A percentile compares a stretch with the other conserved stretches of the same genome.
Evolutionary conservation across 108 stramenopile genomes (phyloP).

Genomic region (Aurantiochytrium sp.): DNA sequence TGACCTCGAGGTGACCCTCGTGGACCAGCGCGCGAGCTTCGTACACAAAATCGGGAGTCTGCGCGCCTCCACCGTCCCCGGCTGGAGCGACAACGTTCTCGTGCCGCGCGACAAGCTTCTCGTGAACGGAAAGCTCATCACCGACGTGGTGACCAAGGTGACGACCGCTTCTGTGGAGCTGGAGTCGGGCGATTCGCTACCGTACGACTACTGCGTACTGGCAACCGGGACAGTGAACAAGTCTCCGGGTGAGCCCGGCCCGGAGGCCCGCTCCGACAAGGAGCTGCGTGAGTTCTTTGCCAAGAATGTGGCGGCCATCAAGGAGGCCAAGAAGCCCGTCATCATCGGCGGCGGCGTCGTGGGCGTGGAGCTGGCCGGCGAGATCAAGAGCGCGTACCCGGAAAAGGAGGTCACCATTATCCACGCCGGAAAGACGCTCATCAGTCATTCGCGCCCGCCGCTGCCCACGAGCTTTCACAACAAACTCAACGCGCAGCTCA

Average conservation of each 20-base stretch:
- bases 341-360: constrained; percentile 45
- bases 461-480: not conserved
- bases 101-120: constrained; percentile 38
- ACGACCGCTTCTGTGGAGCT: not conserved
- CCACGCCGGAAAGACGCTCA: not conserved
- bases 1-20: constrained; percentile 43
- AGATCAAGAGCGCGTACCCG: constrained; percentile 41
- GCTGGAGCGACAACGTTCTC: not conserved
- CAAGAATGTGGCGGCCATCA: not conserved
- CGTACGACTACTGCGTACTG: not conserved
- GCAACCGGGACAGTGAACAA: not conserved
- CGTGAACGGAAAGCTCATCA: not conserved
- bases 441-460: not conserved
- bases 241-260: not conserved
- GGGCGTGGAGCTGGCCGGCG: constrained; percentile 46
- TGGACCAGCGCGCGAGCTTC: constrained; percentile 31
- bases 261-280: not conserved
- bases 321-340: constrained; percentile 29
- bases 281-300: not conserved
- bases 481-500: not conserved
- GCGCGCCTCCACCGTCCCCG: constrained; percentile 33
- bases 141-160: not conserved
- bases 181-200: not conserved
- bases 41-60: constrained; percentile 36
- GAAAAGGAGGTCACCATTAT: constrained; percentile 41